Evolutionary conservation across 225 moss, liverwort and hornwort genomes (phyloP).

Genomic region (Sphagnum tenellum): DNA sequence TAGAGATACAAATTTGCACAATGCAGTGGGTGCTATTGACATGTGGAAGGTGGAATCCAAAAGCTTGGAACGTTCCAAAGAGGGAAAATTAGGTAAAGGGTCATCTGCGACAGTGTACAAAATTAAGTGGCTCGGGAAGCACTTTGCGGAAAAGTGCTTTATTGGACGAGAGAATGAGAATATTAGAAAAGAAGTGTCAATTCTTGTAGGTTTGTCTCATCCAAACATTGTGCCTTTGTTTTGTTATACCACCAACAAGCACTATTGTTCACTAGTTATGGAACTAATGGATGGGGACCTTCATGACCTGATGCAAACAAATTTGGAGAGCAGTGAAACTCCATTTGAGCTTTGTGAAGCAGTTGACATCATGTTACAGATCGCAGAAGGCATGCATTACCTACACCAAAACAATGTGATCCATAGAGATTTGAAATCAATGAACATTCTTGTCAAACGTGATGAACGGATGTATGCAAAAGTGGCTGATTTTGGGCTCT

Average conservation of each 20-base stretch:
- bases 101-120: not conserved
- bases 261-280: not conserved
- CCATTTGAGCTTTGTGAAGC: not conserved
- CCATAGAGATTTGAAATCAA: not conserved
- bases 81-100: not conserved
- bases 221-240: slow-evolving; percentile 1
- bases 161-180: not conserved
- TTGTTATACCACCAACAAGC: not conserved
- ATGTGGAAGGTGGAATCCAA: not conserved
- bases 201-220: not conserved
- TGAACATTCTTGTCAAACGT: not conserved
- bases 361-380: slow-evolving; percentile 1
- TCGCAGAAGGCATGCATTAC: slow-evolving; percentile 2
- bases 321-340: not conserved
- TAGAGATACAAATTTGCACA: too few species aligned
- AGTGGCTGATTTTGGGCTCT: not conserved
- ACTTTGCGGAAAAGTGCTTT: not conserved
- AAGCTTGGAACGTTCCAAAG: not conserved
- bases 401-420: slow-evolving; percentile 2
- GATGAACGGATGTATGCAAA: not conserved
- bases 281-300: slow-evolving; percentile 1
- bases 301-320: not conserved
- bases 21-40: not conserved
- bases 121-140: not conserved
- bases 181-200: slow-evolving; percentile 1